These are phyloP conservation scores for Botryotinia globosa DNA, from an alignment of 2,329 filamentous ascomycete genomes.

Conservation along the genomic window DNA sequence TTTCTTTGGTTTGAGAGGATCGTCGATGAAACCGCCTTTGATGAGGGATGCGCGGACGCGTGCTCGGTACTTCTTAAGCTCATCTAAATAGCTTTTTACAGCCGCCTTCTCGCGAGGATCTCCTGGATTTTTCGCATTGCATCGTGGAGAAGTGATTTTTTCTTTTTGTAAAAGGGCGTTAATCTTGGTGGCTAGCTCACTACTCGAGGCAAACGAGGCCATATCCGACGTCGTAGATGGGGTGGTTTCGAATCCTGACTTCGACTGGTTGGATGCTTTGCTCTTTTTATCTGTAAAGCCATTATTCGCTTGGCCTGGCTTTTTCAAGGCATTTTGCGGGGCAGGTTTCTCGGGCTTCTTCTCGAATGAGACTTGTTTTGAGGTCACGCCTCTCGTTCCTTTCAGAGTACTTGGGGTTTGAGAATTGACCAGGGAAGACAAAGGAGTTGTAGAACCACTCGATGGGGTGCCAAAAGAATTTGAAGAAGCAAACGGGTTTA, in stretches of 20 bases:
- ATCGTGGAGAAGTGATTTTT: constrained; percentile 34
- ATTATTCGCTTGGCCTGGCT: background rate
- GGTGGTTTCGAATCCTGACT: background rate
- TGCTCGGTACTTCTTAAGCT: constrained; percentile 56
- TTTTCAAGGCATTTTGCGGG: constrained; percentile 6
- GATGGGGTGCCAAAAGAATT: constrained; percentile 14
- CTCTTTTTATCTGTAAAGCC: constrained; percentile 4
- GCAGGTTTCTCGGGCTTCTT: background rate
- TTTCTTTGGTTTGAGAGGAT: constrained; percentile 60
- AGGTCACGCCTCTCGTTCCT: background rate
- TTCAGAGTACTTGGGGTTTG: background rate
- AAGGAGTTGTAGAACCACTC: constrained; percentile 1
- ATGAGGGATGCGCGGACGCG: constrained; percentile 57
- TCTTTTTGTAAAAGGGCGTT: constrained; percentile 53
- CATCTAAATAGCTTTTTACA: constrained; percentile 54
- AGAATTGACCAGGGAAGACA: constrained; percentile 8
- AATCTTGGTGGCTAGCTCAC: constrained; percentile 47
- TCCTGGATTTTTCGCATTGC: constrained; percentile 24
- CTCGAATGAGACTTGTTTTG: constrained; percentile 12
- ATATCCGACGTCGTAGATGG: background rate
- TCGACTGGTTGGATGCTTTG: constrained; percentile 9
- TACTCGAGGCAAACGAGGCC: constrained; percentile 22
- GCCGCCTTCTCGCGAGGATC: constrained; percentile 42
- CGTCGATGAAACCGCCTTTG: constrained; percentile 59
- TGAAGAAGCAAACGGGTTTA: constrained; percentile 21